Percentiles rank a stretch among this genome's conserved stretches.
phyloP scores from a whole-genome alignment of 73 alveolate species.

The Tetrahymena borealis region DNA sequence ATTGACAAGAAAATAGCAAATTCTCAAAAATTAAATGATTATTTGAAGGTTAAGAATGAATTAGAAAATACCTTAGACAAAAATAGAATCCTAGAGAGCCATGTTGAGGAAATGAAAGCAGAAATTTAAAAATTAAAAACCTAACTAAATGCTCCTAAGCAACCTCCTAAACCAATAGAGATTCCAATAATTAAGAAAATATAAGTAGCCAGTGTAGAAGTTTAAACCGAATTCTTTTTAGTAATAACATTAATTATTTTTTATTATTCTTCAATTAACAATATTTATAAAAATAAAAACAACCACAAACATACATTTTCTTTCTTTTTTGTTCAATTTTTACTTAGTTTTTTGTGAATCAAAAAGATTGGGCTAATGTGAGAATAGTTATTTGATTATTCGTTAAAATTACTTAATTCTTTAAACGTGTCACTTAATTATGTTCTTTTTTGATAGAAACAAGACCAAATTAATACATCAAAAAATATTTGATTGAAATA shows the following conservation, averaged over 20 bases:
- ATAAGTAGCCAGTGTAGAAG: neutral
- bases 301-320: no score
- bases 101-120: neutral
- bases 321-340: no score
- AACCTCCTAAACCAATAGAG: neutral
- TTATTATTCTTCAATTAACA: neutral
- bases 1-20: neutral
- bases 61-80: neutral
- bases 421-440: no score
- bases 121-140: neutral
- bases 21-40: neutral
- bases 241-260: neutral
- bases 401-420: no score
- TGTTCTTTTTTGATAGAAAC: no score
- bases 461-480: no score
- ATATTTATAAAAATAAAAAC: no score
- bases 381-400: no score
- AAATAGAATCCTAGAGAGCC: neutral
- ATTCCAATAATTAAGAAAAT: neutral
- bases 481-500: no score
- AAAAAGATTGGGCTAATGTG: no score
- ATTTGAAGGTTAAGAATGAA: neutral
- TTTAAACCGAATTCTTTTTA: neutral
- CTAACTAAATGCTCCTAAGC: neutral
- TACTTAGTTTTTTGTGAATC: no score